These are phyloP conservation scores for Cyberlindnera samutprakarnensis DNA, from an alignment of 805 yeast species.

Conservation along the genomic window DNA sequence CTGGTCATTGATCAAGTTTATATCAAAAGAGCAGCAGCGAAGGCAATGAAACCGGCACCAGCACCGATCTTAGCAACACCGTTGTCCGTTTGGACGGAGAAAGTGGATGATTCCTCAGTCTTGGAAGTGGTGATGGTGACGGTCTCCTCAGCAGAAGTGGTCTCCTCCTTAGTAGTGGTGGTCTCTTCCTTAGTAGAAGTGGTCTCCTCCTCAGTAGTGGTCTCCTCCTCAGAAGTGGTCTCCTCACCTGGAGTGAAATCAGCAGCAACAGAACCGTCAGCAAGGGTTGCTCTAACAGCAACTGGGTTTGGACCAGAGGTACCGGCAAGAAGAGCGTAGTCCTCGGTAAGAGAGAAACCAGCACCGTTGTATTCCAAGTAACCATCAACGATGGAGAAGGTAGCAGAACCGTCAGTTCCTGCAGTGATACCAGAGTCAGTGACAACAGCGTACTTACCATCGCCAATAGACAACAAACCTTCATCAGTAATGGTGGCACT, in stretches of 20 bases:
- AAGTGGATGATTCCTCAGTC: background rate
- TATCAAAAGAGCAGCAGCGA: constrained; percentile 26
- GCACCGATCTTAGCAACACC: constrained; percentile 19
- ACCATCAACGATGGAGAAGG: constrained; percentile 33
- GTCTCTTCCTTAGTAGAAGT: no score
- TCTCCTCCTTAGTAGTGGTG: no score
- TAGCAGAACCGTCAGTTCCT: constrained; percentile 26
- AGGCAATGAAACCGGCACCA: constrained; percentile 22
- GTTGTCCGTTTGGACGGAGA: constrained; percentile 15
- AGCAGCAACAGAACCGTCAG: constrained; percentile 14
- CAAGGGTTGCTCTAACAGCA: constrained; percentile 15
- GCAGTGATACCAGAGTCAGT: constrained; percentile 20
- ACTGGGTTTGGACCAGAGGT: constrained; percentile 10
- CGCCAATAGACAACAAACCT: constrained; percentile 24
- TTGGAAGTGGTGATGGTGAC: background rate
- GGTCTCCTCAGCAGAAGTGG: no score
- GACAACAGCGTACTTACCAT: constrained; percentile 25
- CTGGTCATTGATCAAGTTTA: no score
- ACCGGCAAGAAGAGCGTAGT: constrained; percentile 9
- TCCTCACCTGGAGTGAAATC: constrained; percentile 3
- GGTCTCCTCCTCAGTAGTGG: constrained; percentile 1
- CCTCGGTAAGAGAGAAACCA: constrained; percentile 32
- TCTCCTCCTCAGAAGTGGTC: background rate
- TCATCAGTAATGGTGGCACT: constrained; percentile 24
- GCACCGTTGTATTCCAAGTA: constrained; percentile 29